phyloP scores from a whole-genome alignment of 768 basidiomycete species.

The Harrya chromipes region DNA sequence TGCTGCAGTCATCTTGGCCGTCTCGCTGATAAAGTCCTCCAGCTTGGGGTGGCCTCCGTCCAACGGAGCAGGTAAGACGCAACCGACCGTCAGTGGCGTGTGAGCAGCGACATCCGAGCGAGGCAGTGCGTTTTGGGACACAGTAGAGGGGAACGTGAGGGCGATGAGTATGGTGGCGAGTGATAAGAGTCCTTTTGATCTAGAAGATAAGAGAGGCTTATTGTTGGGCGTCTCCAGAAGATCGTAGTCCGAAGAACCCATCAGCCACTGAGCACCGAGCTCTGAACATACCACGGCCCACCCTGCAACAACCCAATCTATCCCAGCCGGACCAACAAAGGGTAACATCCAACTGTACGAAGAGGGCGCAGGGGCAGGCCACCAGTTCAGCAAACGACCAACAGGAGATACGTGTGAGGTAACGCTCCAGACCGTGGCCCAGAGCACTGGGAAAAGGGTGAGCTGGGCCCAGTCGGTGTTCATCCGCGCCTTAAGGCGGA shows the following conservation, averaged over 20 bases:
- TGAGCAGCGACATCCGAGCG: slow-evolving; percentile 33
- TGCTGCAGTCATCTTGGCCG: slow-evolving; percentile 43
- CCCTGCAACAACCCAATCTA: slow-evolving; percentile 73
- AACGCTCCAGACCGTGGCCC: slow-evolving; percentile 60
- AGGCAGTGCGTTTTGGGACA: slow-evolving; percentile 39
- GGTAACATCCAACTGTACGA: slow-evolving; percentile 66
- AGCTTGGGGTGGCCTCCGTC: slow-evolving; percentile 46
- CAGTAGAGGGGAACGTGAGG: slow-evolving; percentile 57
- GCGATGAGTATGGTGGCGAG: slow-evolving; percentile 41
- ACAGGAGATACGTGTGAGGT: slow-evolving; percentile 58
- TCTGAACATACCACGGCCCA: slow-evolving; percentile 71
- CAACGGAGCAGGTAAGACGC: slow-evolving; percentile 55
- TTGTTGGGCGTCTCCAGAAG: slow-evolving; percentile 1
- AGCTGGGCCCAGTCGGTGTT: slow-evolving; percentile 40
- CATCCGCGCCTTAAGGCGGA: slow-evolving; percentile 32
- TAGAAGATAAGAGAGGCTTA: slow-evolving; percentile 15
- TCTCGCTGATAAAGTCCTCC: slow-evolving; percentile 62
- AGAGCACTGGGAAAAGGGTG: slow-evolving; percentile 64
- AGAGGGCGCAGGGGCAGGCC: slow-evolving; percentile 46
- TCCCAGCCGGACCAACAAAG: slow-evolving; percentile 52
- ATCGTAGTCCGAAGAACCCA: slow-evolving; percentile 36
- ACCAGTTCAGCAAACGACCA: slow-evolving; percentile 71
- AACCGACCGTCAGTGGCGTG: slow-evolving; percentile 65
- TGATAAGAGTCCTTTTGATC: slow-evolving; percentile 28
- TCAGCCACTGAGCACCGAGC: slow-evolving; percentile 52